Percentiles rank a stretch among this genome's conserved stretches.
Evolutionary conservation across 176 grass and related monocot genomes (phyloP).

Genomic region (Musa acuminata): DNA sequence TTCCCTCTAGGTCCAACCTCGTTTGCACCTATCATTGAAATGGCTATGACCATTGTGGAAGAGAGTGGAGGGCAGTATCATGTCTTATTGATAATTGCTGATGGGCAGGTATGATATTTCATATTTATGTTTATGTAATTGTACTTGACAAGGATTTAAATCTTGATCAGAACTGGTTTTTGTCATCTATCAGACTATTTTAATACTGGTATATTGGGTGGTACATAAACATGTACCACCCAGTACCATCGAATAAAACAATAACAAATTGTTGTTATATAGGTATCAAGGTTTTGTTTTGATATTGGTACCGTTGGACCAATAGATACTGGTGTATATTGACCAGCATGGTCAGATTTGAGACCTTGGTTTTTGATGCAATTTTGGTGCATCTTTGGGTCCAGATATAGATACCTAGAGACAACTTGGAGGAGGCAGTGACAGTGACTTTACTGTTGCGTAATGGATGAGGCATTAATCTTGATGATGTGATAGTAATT

Average conservation of each 20-base stretch:
- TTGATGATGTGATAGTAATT: no score
- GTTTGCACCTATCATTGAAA: conserved; percentile 17
- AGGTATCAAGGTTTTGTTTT: no score
- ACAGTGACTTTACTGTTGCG: no score
- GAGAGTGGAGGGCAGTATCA: conserved; percentile 14
- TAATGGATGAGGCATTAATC: neutral
- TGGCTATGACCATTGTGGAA: conserved; percentile 20
- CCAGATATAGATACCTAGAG: neutral
- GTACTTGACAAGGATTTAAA: neutral
- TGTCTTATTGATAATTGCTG: conserved; percentile 16
- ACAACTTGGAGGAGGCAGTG: neutral
- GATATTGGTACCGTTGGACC: no score
- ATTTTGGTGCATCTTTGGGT: neutral
- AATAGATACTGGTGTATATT: no score
- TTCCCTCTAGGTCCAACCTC: conserved; percentile 9
- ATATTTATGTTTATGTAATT: neutral
- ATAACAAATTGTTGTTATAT: no score
- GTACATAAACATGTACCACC: no score
- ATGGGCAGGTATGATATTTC: conserved; percentile 5
- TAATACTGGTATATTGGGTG: no score
- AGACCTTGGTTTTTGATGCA: neutral
- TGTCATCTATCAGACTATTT: no score
- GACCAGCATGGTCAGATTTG: no score
- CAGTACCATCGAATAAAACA: no score
- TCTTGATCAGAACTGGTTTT: neutral